Evolutionary conservation across 2,329 filamentous ascomycete species (phyloP).

Genomic region (Chaetomium sp.): DNA sequence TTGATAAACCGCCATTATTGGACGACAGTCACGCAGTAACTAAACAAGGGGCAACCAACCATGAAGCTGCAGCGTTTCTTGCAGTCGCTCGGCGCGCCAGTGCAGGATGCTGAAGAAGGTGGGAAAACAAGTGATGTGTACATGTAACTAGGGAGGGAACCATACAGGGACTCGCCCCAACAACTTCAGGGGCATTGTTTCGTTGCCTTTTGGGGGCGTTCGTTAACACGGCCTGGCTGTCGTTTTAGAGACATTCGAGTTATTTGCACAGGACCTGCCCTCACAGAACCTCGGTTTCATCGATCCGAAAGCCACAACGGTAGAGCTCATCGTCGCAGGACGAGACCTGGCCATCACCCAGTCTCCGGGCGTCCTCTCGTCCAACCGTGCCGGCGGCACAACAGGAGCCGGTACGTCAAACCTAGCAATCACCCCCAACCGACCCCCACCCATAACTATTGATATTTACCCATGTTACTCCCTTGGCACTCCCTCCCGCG

Average conservation of each 20-base stretch:
- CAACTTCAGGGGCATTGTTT: neutral
- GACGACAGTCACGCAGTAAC: too few species aligned
- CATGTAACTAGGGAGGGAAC: neutral
- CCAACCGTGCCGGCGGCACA: constrained; percentile 65
- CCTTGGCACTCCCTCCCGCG: too few species aligned
- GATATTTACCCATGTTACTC: constrained; percentile 16
- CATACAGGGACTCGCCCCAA: neutral
- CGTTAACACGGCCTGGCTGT: constrained; percentile 15
- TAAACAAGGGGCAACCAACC: neutral
- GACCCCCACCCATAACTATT: constrained; percentile 22
- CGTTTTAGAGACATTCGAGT: constrained; percentile 71
- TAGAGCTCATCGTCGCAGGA: constrained; percentile 69
- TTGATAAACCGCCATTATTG: neutral
- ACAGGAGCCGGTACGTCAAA: constrained; percentile 52
- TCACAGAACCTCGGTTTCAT: constrained; percentile 84
- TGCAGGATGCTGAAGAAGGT: constrained; percentile 35
- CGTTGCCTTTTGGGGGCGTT: neutral
- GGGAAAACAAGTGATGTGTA: constrained; percentile 6
- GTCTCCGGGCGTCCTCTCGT: constrained; percentile 79
- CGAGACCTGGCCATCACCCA: constrained; percentile 77
- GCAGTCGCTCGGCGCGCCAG: constrained; percentile 28
- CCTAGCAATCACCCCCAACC: neutral
- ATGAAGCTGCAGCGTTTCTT: constrained; percentile 30
- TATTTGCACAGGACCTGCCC: constrained; percentile 77
- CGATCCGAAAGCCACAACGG: constrained; percentile 64